phyloP scores from a whole-genome alignment of 495 filamentous ascomycete species.

The Amniculicola lignicola region DNA sequence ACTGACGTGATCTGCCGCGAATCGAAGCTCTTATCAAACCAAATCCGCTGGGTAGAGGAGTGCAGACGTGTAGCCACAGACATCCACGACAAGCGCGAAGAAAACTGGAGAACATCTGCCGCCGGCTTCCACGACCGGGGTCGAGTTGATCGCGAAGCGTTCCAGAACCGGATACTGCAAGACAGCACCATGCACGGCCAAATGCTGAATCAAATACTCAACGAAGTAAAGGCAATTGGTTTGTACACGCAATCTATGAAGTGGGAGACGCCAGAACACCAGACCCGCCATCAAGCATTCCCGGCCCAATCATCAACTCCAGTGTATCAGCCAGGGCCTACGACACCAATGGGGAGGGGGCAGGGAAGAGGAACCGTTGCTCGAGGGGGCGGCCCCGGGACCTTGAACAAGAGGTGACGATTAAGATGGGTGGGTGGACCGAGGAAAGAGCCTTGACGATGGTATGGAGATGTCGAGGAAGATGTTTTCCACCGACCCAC shows the following conservation, averaged over 20 bases:
- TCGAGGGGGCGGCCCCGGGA: not conserved
- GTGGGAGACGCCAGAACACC: conserved; percentile 28
- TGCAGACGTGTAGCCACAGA: conserved; percentile 36
- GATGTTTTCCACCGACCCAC: too few relatives aligned
- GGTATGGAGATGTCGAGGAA: too few relatives aligned
- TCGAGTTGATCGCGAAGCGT: conserved; percentile 34
- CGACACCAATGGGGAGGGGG: not conserved
- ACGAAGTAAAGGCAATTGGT: conserved; percentile 23
- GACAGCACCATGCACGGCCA: conserved; percentile 31
- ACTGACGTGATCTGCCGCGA: conserved; percentile 22
- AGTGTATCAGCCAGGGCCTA: not conserved
- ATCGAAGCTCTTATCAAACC: conserved; percentile 32
- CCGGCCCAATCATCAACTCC: conserved; percentile 11
- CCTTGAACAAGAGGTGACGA: conserved; percentile 7
- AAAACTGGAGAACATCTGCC: conserved; percentile 38
- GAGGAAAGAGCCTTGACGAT: too few relatives aligned
- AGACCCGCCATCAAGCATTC: conserved; percentile 8
- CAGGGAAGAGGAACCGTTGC: not conserved
- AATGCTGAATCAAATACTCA: conserved; percentile 25
- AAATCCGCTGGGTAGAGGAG: conserved; percentile 40
- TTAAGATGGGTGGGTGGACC: conserved; percentile 3
- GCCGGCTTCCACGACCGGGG: conserved; percentile 39
- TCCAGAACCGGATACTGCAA: conserved; percentile 33
- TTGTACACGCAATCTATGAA: conserved; percentile 24
- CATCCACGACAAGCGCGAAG: conserved; percentile 34